Evolutionary conservation across 345 rosid species (phyloP).

Genomic region (Rhodamnia argentea): DNA sequence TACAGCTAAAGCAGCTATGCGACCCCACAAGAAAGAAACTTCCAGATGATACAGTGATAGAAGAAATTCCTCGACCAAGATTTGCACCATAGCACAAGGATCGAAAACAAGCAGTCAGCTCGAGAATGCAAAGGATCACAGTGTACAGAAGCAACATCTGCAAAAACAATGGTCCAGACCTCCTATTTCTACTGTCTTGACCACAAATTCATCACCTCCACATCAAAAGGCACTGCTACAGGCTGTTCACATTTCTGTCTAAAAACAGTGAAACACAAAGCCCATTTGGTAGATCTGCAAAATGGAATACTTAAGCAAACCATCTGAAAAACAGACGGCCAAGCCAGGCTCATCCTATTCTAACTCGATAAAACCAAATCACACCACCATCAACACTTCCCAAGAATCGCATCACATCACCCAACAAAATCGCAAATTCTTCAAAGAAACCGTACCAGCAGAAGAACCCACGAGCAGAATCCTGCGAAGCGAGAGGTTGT

Average conservation of each 20-base stretch:
- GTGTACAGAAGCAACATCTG: not conserved
- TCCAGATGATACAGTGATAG: not conserved
- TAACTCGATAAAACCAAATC: not conserved
- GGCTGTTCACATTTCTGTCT: not conserved
- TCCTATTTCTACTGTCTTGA: not conserved
- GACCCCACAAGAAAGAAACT: not conserved
- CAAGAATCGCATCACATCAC: not conserved
- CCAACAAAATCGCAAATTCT: not conserved
- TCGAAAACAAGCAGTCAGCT: not conserved
- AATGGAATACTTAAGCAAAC: not conserved
- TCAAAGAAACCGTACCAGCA: constrained; percentile 40
- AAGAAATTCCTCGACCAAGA: not conserved
- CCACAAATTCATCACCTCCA: not conserved
- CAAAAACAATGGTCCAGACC: not conserved
- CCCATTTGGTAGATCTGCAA: constrained; percentile 19
- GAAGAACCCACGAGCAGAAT: constrained; percentile 86
- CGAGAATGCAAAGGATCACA: not conserved
- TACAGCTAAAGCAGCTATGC: not conserved
- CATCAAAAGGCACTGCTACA: not conserved
- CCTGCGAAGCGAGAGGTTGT: constrained; percentile 34
- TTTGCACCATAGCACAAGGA: not conserved
- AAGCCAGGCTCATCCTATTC: not conserved
- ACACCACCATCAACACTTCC: not conserved
- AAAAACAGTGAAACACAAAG: not conserved
- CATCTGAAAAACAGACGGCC: not conserved